Percentiles rank a stretch among this genome's conserved stretches.
Conservation (phyloP, 1,284 basidiomycete species). For the Pterula multifida region DNA sequence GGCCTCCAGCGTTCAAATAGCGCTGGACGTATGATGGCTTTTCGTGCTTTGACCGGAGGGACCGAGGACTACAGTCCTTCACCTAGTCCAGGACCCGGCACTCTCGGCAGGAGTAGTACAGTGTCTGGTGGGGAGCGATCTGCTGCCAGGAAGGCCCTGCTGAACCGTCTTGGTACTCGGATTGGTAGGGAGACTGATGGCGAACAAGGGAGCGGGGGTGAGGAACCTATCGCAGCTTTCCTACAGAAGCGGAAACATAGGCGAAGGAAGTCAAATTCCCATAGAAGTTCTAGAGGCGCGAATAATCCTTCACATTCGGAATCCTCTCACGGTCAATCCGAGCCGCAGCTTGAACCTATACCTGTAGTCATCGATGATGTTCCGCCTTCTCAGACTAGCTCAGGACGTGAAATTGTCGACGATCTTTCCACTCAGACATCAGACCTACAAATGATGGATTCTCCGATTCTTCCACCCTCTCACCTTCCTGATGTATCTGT, state of each 20-base stretch:
- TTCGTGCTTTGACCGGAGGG: slow-evolving; percentile 39
- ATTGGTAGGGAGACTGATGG: background rate
- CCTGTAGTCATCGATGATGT: background rate
- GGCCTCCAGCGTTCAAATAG: background rate
- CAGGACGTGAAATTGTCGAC: background rate
- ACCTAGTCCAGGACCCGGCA: slow-evolving; percentile 34
- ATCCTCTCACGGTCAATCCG: background rate
- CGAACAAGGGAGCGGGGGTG: background rate
- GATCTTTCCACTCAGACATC: background rate
- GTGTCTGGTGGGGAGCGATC: slow-evolving; percentile 65
- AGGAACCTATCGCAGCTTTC: background rate
- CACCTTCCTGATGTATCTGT: background rate
- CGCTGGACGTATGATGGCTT: background rate
- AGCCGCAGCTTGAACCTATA: background rate
- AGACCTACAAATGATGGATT: background rate
- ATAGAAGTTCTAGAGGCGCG: background rate
- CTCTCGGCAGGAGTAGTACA: slow-evolving; percentile 62
- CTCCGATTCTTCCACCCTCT: background rate
- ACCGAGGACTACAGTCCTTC: slow-evolving; percentile 19
- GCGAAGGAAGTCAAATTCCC: background rate
- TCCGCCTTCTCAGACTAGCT: background rate
- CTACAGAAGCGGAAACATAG: background rate
- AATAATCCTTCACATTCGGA: background rate
- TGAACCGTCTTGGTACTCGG: slow-evolving; percentile 50
- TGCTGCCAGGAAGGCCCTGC: slow-evolving; percentile 53